Percentiles rank a stretch among this genome's conserved stretches.
These are phyloP conservation scores for Solanum arcanum DNA, from an alignment of 257 asterid species.

Conservation along the genomic window DNA sequence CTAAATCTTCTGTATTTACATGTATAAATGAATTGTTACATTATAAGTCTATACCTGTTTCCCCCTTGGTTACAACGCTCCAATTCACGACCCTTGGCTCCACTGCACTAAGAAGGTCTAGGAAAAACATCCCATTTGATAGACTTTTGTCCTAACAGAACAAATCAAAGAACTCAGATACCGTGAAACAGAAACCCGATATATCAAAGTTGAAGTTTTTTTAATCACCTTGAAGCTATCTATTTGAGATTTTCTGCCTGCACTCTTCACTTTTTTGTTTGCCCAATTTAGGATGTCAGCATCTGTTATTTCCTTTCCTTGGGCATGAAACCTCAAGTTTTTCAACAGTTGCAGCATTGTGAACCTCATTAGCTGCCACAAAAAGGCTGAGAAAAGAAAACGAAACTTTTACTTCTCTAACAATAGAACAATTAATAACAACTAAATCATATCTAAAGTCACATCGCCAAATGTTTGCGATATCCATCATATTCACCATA, in stretches of 20 bases:
- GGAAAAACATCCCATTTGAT: conserved; percentile 66
- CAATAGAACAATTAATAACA: not conserved
- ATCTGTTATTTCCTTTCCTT: conserved; percentile 72
- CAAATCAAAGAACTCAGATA: not conserved
- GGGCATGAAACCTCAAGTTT: conserved; percentile 62
- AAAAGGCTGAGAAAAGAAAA: conserved; percentile 35
- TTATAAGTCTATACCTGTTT: conserved; percentile 37
- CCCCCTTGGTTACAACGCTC: conserved; percentile 86
- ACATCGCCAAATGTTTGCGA: not conserved
- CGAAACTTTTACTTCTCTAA: not conserved
- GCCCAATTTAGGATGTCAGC: conserved; percentile 65
- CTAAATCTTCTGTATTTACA: not conserved
- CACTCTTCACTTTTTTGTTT: conserved; percentile 50
- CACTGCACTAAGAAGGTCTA: conserved; percentile 67
- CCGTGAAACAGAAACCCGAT: not conserved
- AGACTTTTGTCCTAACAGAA: conserved; percentile 53
- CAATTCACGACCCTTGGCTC: conserved; percentile 91
- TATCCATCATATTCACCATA: not conserved
- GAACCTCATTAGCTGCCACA: conserved; percentile 97
- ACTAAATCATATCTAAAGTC: not conserved
- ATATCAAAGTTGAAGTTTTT: not conserved
- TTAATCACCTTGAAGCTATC: conserved; percentile 76
- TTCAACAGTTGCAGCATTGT: conserved; percentile 72
- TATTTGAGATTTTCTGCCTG: conserved; percentile 50
- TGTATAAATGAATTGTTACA: not conserved